These are phyloP conservation scores for Circinella umbellata DNA, from an alignment of 371 early-diverging fungal species.

Conservation along the genomic window DNA sequence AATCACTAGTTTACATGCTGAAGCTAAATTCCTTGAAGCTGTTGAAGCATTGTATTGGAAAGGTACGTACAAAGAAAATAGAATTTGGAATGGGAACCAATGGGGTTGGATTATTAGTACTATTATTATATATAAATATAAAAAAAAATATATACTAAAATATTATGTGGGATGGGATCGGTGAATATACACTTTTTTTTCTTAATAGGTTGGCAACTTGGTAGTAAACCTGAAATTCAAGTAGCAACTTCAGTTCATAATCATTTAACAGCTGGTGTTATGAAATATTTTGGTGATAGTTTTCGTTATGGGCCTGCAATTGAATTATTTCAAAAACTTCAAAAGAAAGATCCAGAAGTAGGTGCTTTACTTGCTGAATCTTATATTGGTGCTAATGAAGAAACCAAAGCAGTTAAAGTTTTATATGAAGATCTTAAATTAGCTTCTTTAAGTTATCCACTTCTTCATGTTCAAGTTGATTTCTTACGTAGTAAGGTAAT, in stretches of 20 bases:
- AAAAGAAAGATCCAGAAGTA: slow-evolving; percentile 85
- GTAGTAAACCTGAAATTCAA: slow-evolving; percentile 92
- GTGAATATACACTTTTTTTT: no score
- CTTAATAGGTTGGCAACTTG: slow-evolving; percentile 86
- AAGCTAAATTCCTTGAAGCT: slow-evolving; percentile 84
- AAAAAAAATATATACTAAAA: no score
- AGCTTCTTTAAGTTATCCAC: slow-evolving; percentile 80
- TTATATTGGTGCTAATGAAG: slow-evolving; percentile 83
- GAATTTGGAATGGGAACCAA: not conserved
- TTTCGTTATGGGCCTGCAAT: slow-evolving; percentile 81
- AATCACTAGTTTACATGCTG: slow-evolving; percentile 71
- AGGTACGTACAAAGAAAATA: slow-evolving; percentile 37
- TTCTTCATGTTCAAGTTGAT: slow-evolving; percentile 88
- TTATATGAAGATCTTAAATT: slow-evolving; percentile 81
- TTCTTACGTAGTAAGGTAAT: slow-evolving; percentile 79
- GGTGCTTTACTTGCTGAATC: slow-evolving; percentile 83
- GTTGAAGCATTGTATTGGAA: slow-evolving; percentile 84
- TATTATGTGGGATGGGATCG: no score
- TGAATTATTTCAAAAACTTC: slow-evolving; percentile 80
- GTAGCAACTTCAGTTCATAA: slow-evolving; percentile 88
- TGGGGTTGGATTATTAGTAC: no score
- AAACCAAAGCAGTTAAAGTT: slow-evolving; percentile 86
- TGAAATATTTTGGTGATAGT: slow-evolving; percentile 87
- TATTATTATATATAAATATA: no score
- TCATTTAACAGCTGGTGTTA: slow-evolving; percentile 80